Evolutionary conservation across 2,329 filamentous ascomycete genomes (phyloP).

Genomic region (Scorias spongiosa): DNA sequence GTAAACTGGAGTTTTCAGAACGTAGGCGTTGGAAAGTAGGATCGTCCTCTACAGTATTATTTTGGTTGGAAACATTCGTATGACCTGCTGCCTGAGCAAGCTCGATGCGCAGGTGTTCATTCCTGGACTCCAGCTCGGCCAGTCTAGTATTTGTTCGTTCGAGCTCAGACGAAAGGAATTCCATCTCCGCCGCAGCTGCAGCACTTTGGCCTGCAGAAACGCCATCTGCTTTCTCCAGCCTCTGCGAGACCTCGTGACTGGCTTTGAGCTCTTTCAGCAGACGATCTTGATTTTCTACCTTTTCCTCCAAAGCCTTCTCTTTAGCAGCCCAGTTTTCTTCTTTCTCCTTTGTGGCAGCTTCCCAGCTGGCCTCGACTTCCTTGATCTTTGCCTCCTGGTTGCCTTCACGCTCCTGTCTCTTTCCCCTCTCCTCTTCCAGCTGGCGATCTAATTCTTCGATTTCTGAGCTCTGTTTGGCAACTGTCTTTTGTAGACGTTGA

Average conservation of each 20-base stretch:
- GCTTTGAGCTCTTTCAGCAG: constrained; percentile 90
- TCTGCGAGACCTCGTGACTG: constrained; percentile 89
- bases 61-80: constrained; percentile 41
- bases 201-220: constrained; percentile 43
- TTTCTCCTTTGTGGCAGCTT: constrained; percentile 79
- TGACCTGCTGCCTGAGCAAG: constrained; percentile 77
- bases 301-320: constrained; percentile 80
- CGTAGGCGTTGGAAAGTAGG: constrained; percentile 74
- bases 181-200: constrained; percentile 76
- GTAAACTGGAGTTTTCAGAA: constrained; percentile 82
- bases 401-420: constrained; percentile 61
- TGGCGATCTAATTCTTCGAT: constrained; percentile 69
- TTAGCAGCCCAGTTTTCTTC: constrained; percentile 93
- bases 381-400: constrained; percentile 66
- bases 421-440: constrained; percentile 60
- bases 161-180: constrained; percentile 81
- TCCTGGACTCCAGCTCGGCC: constrained; percentile 82
- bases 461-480: constrained; percentile 60
- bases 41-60: constrained; percentile 65
- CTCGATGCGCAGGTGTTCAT: constrained; percentile 82
- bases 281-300: constrained; percentile 84
- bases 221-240: constrained; percentile 57
- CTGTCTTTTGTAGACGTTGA: constrained; percentile 64
- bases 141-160: constrained; percentile 77
- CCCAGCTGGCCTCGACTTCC: constrained; percentile 82